Evolutionary conservation across 2,329 filamentous ascomycete species (phyloP).

Genomic region (Fusarium redolens): DNA sequence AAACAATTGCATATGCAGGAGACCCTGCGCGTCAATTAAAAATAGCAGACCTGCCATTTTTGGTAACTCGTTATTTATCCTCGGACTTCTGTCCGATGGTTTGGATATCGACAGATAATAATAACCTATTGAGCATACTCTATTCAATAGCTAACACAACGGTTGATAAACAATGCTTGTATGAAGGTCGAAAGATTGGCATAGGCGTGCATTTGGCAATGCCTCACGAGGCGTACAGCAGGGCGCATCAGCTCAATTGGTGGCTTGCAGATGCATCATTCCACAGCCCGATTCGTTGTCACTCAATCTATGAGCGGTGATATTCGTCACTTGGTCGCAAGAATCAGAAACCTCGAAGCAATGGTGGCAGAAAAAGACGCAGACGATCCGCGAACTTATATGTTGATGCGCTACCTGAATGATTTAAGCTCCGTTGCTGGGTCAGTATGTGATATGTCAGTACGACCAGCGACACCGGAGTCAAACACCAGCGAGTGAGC

Average conservation of each 20-base stretch:
- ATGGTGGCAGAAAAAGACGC: neutral
- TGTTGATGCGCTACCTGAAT: conserved; percentile 4
- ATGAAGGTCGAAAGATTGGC: neutral
- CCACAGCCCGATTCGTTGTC: neutral
- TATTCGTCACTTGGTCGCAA: neutral
- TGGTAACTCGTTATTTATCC: neutral
- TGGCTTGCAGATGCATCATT: neutral
- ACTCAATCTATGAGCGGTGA: conserved; percentile 1
- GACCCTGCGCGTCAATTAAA: neutral
- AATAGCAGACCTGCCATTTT: neutral
- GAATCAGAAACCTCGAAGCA: neutral
- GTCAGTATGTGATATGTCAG: neutral
- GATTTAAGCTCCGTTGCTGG: conserved; percentile 3
- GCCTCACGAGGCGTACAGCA: neutral
- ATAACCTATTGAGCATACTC: neutral
- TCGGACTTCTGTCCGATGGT: neutral
- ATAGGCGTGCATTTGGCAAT: neutral
- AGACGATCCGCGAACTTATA: neutral
- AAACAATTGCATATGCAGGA: neutral
- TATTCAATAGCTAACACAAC: neutral
- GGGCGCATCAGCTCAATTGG: neutral
- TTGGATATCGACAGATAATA: neutral
- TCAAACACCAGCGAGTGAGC: neutral
- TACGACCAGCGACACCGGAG: neutral
- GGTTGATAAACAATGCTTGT: no score